These are phyloP conservation scores for Apiospora koreana DNA, from an alignment of 2,329 filamentous ascomycete species.

Conservation along the genomic window DNA sequence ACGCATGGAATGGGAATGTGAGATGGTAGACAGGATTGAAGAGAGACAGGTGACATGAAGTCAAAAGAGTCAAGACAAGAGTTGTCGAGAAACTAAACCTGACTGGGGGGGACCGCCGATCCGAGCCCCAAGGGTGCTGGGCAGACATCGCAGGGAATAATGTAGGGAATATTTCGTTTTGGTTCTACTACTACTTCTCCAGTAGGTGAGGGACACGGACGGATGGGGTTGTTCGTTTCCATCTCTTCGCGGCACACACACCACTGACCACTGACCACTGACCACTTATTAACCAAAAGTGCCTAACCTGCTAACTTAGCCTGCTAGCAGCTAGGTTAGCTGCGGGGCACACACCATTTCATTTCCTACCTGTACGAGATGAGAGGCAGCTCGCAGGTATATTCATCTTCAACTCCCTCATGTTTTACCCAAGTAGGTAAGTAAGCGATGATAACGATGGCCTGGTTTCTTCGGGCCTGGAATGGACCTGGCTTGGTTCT, in stretches of 20 bases:
- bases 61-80: not conserved
- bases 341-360: conserved; percentile 1
- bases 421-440: no score
- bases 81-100: conserved; percentile 3
- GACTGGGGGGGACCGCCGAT: not conserved
- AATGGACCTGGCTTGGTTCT: no score
- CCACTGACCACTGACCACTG: no score
- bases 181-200: not conserved
- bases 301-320: no score
- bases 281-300: no score
- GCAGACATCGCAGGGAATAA: conserved; percentile 1
- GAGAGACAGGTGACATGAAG: conserved; percentile 2
- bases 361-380: no score
- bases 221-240: not conserved
- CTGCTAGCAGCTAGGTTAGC: not conserved
- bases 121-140: not conserved
- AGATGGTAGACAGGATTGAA: not conserved
- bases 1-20: not conserved
- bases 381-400: not conserved
- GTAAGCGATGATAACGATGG: no score
- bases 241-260: not conserved
- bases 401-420: not conserved
- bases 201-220: not conserved
- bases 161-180: not conserved
- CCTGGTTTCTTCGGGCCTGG: no score